These are phyloP conservation scores for Naganishia sp. DNA, from an alignment of 1,284 basidiomycete genomes.

Conservation along the genomic window DNA sequence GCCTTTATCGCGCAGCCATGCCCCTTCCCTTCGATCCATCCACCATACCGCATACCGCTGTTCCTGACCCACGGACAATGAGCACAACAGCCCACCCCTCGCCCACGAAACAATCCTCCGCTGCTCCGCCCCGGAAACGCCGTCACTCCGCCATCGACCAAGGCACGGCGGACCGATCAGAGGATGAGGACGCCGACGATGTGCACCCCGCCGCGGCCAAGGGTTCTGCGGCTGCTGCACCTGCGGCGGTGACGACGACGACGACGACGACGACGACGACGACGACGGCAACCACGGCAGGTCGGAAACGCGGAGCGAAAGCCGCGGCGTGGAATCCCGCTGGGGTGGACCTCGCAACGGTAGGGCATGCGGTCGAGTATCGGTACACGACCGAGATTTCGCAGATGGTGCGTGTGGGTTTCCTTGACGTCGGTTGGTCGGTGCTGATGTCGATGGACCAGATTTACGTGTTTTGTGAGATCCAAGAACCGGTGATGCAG, in stretches of 20 bases:
- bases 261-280: neutral
- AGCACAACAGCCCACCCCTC: constrained; percentile 5
- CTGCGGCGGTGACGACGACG: neutral
- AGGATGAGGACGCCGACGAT: constrained; percentile 17
- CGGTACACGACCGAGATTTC: constrained; percentile 78
- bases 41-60: no score
- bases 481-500: constrained; percentile 82
- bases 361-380: constrained; percentile 57
- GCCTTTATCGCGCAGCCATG: no score
- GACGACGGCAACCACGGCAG: neutral
- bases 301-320: constrained; percentile 20
- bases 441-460: constrained; percentile 44
- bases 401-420: constrained; percentile 65
- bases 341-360: constrained; percentile 14
- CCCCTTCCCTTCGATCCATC: no score
- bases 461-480: constrained; percentile 98
- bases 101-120: constrained; percentile 10
- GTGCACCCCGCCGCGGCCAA: neutral
- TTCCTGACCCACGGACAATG: neutral
- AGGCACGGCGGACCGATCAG: constrained; percentile 1
- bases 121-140: constrained; percentile 3
- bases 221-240: neutral
- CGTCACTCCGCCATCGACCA: constrained; percentile 16
- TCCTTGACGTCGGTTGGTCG: neutral
- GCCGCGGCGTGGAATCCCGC: constrained; percentile 23